phyloP scores from a whole-genome alignment of 768 basidiomycete species.

The Tephrocybe rancida region DNA sequence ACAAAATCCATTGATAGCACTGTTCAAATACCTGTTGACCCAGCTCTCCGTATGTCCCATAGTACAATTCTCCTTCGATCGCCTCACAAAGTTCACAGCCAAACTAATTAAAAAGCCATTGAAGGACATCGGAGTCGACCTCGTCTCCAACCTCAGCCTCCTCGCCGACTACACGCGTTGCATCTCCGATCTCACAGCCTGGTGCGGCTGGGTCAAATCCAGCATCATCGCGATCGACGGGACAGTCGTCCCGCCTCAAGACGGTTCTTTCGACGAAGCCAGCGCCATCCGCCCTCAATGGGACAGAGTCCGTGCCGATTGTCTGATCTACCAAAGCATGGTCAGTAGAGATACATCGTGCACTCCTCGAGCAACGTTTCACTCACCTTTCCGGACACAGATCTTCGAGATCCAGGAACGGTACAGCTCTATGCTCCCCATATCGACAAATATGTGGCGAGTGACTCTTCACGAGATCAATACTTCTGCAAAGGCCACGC shows the following conservation, averaged over 20 bases:
- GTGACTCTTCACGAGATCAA: slow-evolving; percentile 2
- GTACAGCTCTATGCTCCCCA: slow-evolving; percentile 8
- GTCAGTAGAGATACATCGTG: background rate
- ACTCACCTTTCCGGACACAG: background rate
- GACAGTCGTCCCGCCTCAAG: slow-evolving; percentile 7
- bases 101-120: slow-evolving; percentile 32
- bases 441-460: slow-evolving; percentile 9
- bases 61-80: no score
- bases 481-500: background rate
- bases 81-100: slow-evolving; percentile 18
- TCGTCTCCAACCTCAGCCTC: slow-evolving; percentile 39
- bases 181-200: slow-evolving; percentile 26
- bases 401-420: slow-evolving; percentile 14
- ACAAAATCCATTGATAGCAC: slow-evolving; percentile 35
- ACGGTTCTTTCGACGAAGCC: background rate
- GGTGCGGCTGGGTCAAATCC: slow-evolving; percentile 33
- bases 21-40: slow-evolving; percentile 37
- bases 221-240: slow-evolving; percentile 10
- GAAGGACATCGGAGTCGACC: slow-evolving; percentile 37
- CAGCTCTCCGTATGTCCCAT: slow-evolving; percentile 33
- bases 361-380: background rate
- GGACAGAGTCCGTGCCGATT: slow-evolving; percentile 1
- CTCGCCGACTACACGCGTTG: slow-evolving; percentile 33
- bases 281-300: slow-evolving; percentile 11
- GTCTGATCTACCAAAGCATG: no score